Conservation (phyloP, 164 flowering plant genomes). For the Magnolia sinica region DNA sequence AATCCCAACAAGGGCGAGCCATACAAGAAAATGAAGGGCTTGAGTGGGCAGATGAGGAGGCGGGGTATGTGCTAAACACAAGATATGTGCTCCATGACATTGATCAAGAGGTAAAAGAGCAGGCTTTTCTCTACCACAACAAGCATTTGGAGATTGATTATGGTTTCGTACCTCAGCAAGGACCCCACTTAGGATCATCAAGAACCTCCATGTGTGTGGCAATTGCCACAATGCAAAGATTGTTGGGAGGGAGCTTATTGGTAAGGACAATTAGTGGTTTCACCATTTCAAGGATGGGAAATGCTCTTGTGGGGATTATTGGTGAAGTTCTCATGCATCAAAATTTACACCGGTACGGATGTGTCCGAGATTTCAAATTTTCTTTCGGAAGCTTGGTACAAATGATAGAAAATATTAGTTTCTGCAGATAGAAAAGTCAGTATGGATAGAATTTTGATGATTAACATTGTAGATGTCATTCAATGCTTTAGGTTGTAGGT, state of each 20-base stretch:
- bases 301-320: constrained; percentile 84
- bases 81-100: constrained; percentile 87
- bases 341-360: constrained; percentile 6
- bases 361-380: not conserved
- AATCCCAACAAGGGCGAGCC: constrained; percentile 45
- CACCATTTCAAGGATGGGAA: constrained; percentile 86
- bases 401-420: too few relatives aligned
- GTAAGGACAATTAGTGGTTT: constrained; percentile 76
- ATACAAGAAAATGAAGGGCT: not conserved
- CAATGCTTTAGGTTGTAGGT: too few relatives aligned
- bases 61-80: constrained; percentile 79
- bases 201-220: constrained; percentile 77
- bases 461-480: too few relatives aligned
- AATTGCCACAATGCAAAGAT: constrained; percentile 85
- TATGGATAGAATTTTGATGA: not conserved
- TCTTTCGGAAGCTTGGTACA: not conserved
- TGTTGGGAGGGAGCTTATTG: constrained; percentile 83
- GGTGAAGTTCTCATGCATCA: constrained; percentile 33
- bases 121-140: constrained; percentile 78
- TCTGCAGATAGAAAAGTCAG: not conserved
- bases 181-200: constrained; percentile 68
- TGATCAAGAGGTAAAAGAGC: constrained; percentile 91
- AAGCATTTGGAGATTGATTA: constrained; percentile 82
- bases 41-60: constrained; percentile 31
- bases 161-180: constrained; percentile 78